These are phyloP conservation scores for Wickerhamomyces sydowiorum DNA, from an alignment of 805 yeast species.

Conservation along the genomic window DNA sequence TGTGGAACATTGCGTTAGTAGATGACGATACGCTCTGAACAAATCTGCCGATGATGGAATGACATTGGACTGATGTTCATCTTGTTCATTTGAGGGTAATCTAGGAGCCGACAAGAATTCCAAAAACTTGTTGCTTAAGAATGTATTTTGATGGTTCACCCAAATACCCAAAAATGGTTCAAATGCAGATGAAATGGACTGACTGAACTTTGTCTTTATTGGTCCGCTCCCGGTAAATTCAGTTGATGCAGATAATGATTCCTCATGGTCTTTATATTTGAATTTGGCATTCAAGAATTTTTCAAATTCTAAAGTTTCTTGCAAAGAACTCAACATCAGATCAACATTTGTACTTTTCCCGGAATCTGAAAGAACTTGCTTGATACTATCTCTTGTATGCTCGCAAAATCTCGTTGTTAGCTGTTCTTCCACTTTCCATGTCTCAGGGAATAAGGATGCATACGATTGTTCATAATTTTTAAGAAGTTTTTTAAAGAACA, in stretches of 20 bases:
- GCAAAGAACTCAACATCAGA: constrained; percentile 59
- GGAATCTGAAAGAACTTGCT: constrained; percentile 41
- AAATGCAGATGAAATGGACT: constrained; percentile 57
- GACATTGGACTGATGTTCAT: constrained; percentile 55
- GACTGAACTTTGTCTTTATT: constrained; percentile 30
- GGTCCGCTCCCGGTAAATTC: constrained; percentile 4
- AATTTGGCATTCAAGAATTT: constrained; percentile 60
- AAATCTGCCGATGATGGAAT: constrained; percentile 84
- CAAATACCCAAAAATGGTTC: constrained; percentile 83
- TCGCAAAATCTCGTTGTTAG: constrained; percentile 61
- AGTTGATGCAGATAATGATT: constrained; percentile 5
- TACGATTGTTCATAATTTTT: constrained; percentile 50
- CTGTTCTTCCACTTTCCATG: constrained; percentile 66
- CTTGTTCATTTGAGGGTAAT: constrained; percentile 39
- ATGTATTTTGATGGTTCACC: constrained; percentile 77
- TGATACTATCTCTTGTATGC: constrained; percentile 62
- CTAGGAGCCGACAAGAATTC: constrained; percentile 58
- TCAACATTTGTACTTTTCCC: constrained; percentile 49
- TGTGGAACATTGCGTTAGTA: constrained; percentile 63
- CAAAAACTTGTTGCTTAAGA: constrained; percentile 53
- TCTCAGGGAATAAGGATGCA: constrained; percentile 52
- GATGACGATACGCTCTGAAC: constrained; percentile 69
- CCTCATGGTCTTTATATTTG: constrained; percentile 36
- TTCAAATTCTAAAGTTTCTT: constrained; percentile 82
- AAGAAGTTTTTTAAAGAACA: constrained; percentile 72